phyloP scores from a whole-genome alignment of 75 land plant genomes.

The Sequoiadendron giganteum region DNA sequence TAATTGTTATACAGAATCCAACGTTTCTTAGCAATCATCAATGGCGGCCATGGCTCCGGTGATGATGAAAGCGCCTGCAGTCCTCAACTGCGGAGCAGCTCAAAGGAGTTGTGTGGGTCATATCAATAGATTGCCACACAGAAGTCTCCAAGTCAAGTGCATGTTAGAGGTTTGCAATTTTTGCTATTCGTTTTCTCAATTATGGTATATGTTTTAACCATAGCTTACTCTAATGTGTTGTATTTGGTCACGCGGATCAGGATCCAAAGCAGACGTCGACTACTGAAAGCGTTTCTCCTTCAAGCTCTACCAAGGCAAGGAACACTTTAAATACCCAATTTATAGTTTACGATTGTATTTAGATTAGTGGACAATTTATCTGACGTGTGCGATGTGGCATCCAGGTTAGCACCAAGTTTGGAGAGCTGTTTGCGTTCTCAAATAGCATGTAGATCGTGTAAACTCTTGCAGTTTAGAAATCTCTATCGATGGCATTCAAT shows the following conservation, averaged over 20 bases:
- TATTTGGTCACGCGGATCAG: not conserved
- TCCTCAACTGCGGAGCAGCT: not conserved
- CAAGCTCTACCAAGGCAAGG: no score
- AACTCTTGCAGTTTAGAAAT: no score
- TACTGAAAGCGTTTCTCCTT: not conserved
- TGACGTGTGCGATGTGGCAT: not conserved
- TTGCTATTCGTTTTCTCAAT: no score
- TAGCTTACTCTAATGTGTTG: not conserved
- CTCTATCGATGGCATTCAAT: no score
- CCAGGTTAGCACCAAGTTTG: conserved; percentile 56
- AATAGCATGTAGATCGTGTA: no score
- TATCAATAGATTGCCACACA: not conserved
- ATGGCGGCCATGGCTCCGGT: not conserved
- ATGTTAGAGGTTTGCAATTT: not conserved
- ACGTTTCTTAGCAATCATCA: no score
- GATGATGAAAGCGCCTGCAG: not conserved
- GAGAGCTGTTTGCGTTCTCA: conserved; percentile 60
- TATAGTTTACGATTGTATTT: no score
- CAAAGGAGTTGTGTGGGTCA: not conserved
- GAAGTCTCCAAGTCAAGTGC: not conserved
- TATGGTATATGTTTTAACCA: no score
- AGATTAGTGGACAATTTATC: no score
- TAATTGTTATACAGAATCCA: no score
- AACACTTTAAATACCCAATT: no score
- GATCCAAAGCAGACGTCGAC: not conserved